Conservation (phyloP, 176 grass and related monocot species). For the Eragrostis curvula region DNA sequence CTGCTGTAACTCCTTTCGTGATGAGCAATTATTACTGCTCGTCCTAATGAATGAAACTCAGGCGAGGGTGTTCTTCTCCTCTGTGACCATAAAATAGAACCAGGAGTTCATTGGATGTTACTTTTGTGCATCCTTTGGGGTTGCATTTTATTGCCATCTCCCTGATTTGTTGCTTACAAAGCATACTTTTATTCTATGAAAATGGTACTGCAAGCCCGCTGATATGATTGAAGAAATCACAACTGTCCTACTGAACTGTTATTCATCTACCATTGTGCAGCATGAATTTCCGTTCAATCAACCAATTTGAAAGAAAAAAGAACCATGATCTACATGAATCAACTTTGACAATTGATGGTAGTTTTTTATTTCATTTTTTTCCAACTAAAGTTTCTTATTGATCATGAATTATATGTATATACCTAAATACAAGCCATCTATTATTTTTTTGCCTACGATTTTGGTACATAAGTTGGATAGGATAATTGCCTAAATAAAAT, state of each 20-base stretch:
- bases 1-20: no score
- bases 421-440: background rate
- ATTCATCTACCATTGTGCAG: conserved; percentile 7
- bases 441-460: background rate
- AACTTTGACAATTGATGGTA: conserved; percentile 59
- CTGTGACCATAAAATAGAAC: no score
- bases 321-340: conserved; percentile 26
- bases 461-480: conserved; percentile 44
- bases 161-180: conserved; percentile 64
- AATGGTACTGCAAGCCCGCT: conserved; percentile 50
- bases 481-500: conserved; percentile 55
- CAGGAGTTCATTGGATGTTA: background rate
- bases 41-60: no score
- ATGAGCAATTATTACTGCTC: no score
- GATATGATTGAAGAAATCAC: conserved; percentile 58
- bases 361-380: background rate
- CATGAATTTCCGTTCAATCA: conserved; percentile 59
- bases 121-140: conserved; percentile 38
- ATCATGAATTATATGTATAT: background rate
- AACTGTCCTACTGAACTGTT: conserved; percentile 22
- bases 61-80: no score
- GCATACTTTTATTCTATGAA: conserved; percentile 52
- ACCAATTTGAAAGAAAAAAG: background rate
- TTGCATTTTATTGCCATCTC: conserved; percentile 68
- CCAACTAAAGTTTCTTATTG: background rate